Conservation (phyloP, 2,329 filamentous ascomycete species). For the Aspergillus ustus region DNA sequence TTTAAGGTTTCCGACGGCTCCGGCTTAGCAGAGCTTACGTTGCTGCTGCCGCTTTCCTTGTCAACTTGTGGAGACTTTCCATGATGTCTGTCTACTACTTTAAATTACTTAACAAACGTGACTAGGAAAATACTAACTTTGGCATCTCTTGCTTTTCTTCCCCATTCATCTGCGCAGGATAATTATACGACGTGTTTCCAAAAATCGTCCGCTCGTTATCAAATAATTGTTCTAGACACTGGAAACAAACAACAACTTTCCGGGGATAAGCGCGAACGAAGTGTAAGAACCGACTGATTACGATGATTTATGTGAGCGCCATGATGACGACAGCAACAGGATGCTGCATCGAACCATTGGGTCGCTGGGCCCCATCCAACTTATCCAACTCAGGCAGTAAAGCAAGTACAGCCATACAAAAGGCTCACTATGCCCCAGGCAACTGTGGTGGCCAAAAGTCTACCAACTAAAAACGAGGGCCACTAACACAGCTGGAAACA, state of each 20-base stretch:
- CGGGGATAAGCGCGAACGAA: not conserved
- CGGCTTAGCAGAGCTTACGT: conserved; percentile 12
- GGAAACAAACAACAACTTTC: not conserved
- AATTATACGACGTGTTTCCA: not conserved
- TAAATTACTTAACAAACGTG: not conserved
- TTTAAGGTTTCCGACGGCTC: conserved; percentile 10
- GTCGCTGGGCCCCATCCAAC: not conserved
- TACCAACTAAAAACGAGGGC: not conserved
- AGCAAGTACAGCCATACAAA: conserved; percentile 4
- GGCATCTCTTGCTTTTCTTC: no score
- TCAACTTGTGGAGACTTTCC: not conserved
- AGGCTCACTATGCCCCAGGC: conserved; percentile 10
- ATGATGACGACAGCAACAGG: conserved; percentile 18
- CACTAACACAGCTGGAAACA: not conserved
- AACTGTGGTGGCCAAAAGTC: not conserved
- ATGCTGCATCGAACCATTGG: conserved; percentile 5
- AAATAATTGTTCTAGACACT: not conserved
- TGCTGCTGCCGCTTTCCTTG: not conserved
- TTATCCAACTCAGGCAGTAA: conserved; percentile 2
- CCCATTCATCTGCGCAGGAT: no score
- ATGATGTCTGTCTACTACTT: not conserved
- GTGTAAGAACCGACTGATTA: not conserved
- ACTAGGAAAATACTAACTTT: not conserved
- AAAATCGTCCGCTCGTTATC: not conserved
- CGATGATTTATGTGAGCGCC: conserved; percentile 1